A percentile compares a stretch with the other conserved stretches of the same genome.
Evolutionary conservation across 73 alveolate species (phyloP).

Genomic region (Diophrys appendiculata): DNA sequence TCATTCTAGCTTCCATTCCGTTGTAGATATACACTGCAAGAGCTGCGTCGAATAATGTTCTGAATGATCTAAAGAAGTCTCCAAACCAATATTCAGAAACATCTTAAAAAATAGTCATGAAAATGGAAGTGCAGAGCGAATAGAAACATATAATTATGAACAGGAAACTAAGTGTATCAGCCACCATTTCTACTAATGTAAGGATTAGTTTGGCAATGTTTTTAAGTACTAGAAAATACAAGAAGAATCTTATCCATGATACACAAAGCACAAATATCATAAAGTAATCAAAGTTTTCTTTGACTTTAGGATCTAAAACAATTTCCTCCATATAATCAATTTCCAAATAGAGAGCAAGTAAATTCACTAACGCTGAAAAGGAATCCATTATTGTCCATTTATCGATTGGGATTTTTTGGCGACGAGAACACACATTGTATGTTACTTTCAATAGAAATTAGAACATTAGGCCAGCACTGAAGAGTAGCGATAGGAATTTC

Average conservation of each 20-base stretch:
- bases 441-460: constrained; percentile 16
- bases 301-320: not conserved
- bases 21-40: constrained; percentile 39
- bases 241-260: constrained; percentile 56
- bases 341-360: constrained; percentile 26
- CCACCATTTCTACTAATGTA: constrained; percentile 48
- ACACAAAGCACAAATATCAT: constrained; percentile 43
- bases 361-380: constrained; percentile 24
- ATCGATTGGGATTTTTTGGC: constrained; percentile 23
- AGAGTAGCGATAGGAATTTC: constrained; percentile 31
- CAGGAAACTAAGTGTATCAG: constrained; percentile 50
- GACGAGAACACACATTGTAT: constrained; percentile 26
- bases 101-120: constrained; percentile 57
- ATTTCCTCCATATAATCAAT: not conserved
- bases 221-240: constrained; percentile 43
- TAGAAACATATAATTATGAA: constrained; percentile 40
- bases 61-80: constrained; percentile 21
- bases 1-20: constrained; percentile 33
- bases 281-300: constrained; percentile 42
- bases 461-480: constrained; percentile 20
- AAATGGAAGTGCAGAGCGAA: constrained; percentile 31
- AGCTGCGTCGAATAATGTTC: constrained; percentile 60
- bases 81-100: constrained; percentile 34
- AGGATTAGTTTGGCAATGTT: constrained; percentile 42
- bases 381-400: constrained; percentile 55